These are phyloP conservation scores for Periconia sp. DNA, from an alignment of 2,329 filamentous ascomycete species.

Conservation along the genomic window DNA sequence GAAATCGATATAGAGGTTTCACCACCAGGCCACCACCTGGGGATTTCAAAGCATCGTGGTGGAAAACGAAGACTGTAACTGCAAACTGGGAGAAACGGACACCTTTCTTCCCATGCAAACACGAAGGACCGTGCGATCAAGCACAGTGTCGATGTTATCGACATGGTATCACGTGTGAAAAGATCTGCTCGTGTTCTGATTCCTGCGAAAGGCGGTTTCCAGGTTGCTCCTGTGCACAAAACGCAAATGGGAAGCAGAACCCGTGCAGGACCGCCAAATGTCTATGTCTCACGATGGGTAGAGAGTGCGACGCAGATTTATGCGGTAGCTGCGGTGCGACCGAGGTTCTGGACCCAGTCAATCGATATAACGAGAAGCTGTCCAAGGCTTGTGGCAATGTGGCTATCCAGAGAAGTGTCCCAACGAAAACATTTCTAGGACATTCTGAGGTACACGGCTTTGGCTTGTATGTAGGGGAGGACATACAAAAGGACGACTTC, in stretches of 20 bases:
- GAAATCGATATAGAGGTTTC: constrained; percentile 1
- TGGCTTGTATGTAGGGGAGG: constrained; percentile 71
- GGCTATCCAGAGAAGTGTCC: constrained; percentile 66
- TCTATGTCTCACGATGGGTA: constrained; percentile 70
- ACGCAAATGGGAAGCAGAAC: constrained; percentile 45
- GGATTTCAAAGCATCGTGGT: constrained; percentile 20
- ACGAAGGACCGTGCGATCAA: constrained; percentile 66
- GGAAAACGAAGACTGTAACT: constrained; percentile 43
- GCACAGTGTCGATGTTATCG: constrained; percentile 63
- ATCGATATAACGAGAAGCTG: constrained; percentile 61
- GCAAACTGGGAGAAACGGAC: constrained; percentile 60
- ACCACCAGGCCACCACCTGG: constrained; percentile 9
- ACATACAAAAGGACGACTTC: constrained; percentile 69
- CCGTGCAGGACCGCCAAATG: constrained; percentile 53
- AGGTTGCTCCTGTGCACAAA: constrained; percentile 44
- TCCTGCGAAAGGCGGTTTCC: constrained; percentile 56
- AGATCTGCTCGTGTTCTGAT: constrained; percentile 67
- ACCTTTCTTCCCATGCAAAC: constrained; percentile 66
- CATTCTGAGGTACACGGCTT: constrained; percentile 74
- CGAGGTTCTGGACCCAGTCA: constrained; percentile 69
- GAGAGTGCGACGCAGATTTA: constrained; percentile 79
- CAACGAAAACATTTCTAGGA: constrained; percentile 68
- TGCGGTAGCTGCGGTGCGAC: constrained; percentile 71
- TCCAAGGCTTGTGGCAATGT: constrained; percentile 70
- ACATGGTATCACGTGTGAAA: constrained; percentile 68